phyloP scores from a whole-genome alignment of 352 stramenopile genomes.

The Globisporangium spiculum region DNA sequence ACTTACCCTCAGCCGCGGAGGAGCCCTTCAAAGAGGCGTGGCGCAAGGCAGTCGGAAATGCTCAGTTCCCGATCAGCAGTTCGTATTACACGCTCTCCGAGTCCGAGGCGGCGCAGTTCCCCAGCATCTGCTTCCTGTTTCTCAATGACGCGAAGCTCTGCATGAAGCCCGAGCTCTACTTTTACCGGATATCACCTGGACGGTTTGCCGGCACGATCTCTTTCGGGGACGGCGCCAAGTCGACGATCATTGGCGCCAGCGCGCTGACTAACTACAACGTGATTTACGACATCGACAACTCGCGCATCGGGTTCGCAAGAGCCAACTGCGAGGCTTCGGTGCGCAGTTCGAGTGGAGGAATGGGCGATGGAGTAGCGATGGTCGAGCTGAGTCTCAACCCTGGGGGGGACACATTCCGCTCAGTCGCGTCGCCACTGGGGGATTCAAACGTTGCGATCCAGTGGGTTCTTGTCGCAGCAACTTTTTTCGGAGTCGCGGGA shows the following conservation, averaged over 20 bases:
- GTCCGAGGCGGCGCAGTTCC: conserved; percentile 31
- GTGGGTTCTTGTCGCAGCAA: conserved; percentile 37
- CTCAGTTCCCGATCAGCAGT: conserved; percentile 41
- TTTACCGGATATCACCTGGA: conserved; percentile 30
- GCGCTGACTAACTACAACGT: conserved; percentile 68
- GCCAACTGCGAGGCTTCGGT: conserved; percentile 43
- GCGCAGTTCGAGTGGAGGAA: background rate
- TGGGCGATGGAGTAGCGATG: conserved; percentile 16
- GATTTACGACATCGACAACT: conserved; percentile 76
- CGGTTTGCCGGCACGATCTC: conserved; percentile 67
- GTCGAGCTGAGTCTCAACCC: conserved; percentile 55
- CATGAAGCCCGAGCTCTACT: conserved; percentile 47
- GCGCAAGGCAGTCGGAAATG: conserved; percentile 36
- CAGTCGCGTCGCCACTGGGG: conserved; percentile 15
- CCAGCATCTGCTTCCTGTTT: conserved; percentile 68
- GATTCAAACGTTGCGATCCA: conserved; percentile 39
- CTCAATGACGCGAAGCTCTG: conserved; percentile 56
- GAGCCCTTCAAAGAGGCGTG: conserved; percentile 47
- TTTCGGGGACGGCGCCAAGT: conserved; percentile 58
- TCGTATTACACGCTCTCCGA: conserved; percentile 39
- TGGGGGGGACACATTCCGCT: conserved; percentile 56
- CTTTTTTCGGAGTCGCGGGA: conserved; percentile 39
- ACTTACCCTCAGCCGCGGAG: conserved; percentile 43
- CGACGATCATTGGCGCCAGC: conserved; percentile 71
- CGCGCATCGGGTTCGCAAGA: conserved; percentile 56